Percentiles rank a stretch among this genome's conserved stretches.
Evolutionary conservation across 2,329 filamentous ascomycete genomes (phyloP).

Genomic region (Arthrobotrys musiformis): DNA sequence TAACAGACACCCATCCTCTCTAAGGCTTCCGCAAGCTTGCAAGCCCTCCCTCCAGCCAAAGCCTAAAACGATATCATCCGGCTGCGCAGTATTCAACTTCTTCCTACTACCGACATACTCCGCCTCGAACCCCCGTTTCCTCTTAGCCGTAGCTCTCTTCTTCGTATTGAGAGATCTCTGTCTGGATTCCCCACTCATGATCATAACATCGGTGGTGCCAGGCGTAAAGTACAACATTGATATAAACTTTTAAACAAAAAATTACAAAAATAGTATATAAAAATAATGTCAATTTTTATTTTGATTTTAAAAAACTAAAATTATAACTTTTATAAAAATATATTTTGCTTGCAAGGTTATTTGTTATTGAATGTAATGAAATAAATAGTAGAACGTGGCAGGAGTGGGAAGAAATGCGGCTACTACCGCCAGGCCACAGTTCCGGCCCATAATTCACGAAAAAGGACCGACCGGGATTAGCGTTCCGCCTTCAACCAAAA

Average conservation of each 20-base stretch:
- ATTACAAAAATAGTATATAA: no score
- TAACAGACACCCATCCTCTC: constrained; percentile 6
- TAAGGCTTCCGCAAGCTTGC: constrained; percentile 50
- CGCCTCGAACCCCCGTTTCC: constrained; percentile 66
- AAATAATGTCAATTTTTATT: no score
- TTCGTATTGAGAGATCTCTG: constrained; percentile 58
- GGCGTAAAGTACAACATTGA: constrained; percentile 81
- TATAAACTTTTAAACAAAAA: no score
- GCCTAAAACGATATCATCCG: constrained; percentile 40
- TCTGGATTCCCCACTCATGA: constrained; percentile 66
- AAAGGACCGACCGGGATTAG: no score
- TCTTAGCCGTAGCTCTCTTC: constrained; percentile 62
- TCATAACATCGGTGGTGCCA: constrained; percentile 71
- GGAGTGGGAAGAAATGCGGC: no score
- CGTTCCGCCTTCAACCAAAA: constrained; percentile 49
- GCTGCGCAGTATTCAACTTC: constrained; percentile 65
- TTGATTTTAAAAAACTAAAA: no score
- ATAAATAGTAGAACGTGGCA: no score
- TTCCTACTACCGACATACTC: constrained; percentile 68
- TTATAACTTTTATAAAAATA: no score
- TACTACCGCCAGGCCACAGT: no score
- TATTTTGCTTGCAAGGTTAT: no score
- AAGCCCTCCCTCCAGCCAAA: constrained; percentile 15
- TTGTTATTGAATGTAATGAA: no score
- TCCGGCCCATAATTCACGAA: no score